Evolutionary conservation across 345 rosid genomes (phyloP), one percentile per base, ranked within the genome.

Genomic region (Stellera chamaejasme): DNA sequence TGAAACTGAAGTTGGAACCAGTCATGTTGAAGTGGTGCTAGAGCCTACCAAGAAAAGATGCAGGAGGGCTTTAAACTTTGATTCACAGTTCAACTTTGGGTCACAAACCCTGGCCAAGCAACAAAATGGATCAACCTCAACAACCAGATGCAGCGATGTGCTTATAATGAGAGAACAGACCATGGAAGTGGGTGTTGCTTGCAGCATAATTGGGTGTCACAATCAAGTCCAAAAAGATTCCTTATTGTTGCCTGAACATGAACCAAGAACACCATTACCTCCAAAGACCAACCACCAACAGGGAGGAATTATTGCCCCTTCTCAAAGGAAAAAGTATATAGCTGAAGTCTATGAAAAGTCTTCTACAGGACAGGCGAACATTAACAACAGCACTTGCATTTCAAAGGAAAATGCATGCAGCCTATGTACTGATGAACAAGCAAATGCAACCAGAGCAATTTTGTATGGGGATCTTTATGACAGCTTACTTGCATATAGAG

Each of bases 11-110:
- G 69, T 10, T 6, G 55, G 39, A 46, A 11, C 79, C 52, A 52
- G 52, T 25, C 69, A 56, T 68, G 64, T 48, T 53, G 61, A 64
- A 64, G 23, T 19, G 23, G 54, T 54, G 45, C 48, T 58, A 13
- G 52, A 53, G 50, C 70, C 42, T 25, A 54, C 65, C 23, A 81
- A 69, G 69, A 81, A 63, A 57, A 52, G 79, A 28, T 82, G 95
- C 60, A 79, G 80, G 68, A 72, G 81, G 62, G 71, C 75, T 45
- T 76, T 88, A 62, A 71, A 74, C 45, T 88, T 88, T 50, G 77
- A 57, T 43, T 52, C 54, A 44, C 52, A 51, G 64, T 61, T 71
- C 45, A 59, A 62, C 52, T 48, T 63, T 41, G 67, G 54, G 60
- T 46, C 53, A 45, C 61, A 69, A 46, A 52, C 61, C 42, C 45